phyloP scores from a whole-genome alignment of 257 asterid species.

The Salvia hispanica region DNA sequence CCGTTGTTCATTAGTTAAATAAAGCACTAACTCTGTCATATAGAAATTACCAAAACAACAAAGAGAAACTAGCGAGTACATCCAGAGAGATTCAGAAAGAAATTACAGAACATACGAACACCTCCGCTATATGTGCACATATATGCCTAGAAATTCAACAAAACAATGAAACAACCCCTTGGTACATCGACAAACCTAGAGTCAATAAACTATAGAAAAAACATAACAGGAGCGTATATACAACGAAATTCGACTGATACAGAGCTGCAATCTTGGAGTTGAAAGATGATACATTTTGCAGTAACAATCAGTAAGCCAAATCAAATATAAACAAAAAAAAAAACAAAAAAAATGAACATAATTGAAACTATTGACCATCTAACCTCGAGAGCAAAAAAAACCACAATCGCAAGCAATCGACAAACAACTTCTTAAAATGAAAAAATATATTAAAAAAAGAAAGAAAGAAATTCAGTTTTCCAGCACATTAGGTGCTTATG shows the following conservation, averaged over 20 bases:
- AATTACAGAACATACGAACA: not conserved
- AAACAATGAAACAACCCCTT: not conserved
- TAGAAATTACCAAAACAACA: not conserved
- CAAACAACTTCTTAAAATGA: not conserved
- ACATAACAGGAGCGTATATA: not conserved
- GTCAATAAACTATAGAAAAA: not conserved
- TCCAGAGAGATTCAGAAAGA: not conserved
- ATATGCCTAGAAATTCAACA: constrained; percentile 4
- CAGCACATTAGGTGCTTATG: not conserved
- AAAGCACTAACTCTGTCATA: not conserved
- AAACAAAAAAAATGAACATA: not conserved
- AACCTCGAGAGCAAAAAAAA: constrained; percentile 28
- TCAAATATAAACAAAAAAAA: not conserved
- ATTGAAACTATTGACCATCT: not conserved
- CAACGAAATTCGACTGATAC: constrained; percentile 18
- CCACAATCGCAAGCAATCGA: constrained; percentile 21
- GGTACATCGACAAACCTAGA: not conserved
- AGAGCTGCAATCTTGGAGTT: constrained; percentile 2
- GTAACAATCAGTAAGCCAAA: constrained; percentile 5
- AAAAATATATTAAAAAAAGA: not conserved
- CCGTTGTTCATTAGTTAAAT: not conserved
- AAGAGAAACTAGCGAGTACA: not conserved
- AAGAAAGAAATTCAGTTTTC: not conserved
- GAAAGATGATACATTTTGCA: not conserved
- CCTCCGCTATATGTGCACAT: not conserved